These are phyloP conservation scores for Lactarius trivialis DNA, from an alignment of 768 basidiomycete genomes.

Conservation along the genomic window DNA sequence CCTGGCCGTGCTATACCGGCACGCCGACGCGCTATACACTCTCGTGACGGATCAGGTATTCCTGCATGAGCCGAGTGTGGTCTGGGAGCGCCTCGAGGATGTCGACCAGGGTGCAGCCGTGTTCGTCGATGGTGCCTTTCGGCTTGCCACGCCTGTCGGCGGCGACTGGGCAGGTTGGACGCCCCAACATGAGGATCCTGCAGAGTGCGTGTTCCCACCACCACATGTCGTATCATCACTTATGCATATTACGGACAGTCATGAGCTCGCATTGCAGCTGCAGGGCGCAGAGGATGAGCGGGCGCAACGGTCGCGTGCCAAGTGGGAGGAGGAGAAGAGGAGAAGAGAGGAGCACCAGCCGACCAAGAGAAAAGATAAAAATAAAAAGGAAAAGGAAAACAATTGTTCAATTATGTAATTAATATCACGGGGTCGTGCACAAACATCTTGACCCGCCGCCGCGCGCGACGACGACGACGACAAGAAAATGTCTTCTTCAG, in stretches of 20 bases:
- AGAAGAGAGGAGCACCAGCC: constrained; percentile 18
- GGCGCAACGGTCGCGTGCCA: constrained; percentile 32
- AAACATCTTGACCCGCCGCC: too few species aligned
- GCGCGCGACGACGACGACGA: not conserved
- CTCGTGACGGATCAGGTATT: constrained; percentile 86
- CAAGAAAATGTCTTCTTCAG: constrained; percentile 7
- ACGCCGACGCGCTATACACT: constrained; percentile 53
- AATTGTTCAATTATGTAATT: constrained; percentile 21
- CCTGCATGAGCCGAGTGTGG: constrained; percentile 64
- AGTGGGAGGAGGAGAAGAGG: constrained; percentile 31
- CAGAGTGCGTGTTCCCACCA: constrained; percentile 47
- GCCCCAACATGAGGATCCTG: constrained; percentile 50
- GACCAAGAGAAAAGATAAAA: not conserved
- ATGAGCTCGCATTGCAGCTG: constrained; percentile 63
- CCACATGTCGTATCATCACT: not conserved
- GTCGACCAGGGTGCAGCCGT: constrained; percentile 72
- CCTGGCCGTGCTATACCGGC: constrained; percentile 78
- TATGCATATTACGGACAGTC: constrained; percentile 33
- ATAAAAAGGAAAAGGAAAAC: constrained; percentile 2
- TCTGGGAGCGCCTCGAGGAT: constrained; percentile 90
- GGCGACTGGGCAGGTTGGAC: constrained; percentile 77
- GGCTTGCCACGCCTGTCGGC: constrained; percentile 57
- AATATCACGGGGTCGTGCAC: not conserved
- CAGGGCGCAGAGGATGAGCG: constrained; percentile 73
- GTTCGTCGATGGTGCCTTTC: constrained; percentile 73